Evolutionary conservation across 345 rosid species (phyloP).

Genomic region (Reutealis trisperma): DNA sequence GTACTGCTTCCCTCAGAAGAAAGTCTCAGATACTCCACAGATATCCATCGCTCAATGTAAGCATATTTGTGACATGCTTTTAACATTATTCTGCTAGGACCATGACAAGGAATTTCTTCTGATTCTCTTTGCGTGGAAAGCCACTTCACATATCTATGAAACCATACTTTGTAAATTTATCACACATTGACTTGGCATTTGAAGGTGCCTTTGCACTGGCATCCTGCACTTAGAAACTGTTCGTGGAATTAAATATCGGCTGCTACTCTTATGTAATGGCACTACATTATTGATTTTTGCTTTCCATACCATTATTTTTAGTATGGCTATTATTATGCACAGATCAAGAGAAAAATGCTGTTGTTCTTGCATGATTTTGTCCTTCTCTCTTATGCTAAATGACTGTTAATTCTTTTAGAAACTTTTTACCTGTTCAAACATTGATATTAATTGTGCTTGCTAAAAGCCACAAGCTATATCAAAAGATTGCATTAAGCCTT

Average conservation of each 20-base stretch:
- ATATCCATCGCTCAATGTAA: conserved; percentile 76
- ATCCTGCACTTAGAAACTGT: not conserved
- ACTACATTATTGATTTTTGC: not conserved
- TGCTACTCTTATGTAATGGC: not conserved
- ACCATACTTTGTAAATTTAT: not conserved
- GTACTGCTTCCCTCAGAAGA: conserved; percentile 97
- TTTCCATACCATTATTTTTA: not conserved
- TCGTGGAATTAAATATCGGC: not conserved
- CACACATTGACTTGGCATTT: not conserved
- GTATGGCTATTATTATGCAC: not conserved
- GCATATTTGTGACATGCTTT: conserved; percentile 12
- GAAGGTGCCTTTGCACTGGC: not conserved
- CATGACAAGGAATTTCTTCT: not conserved
- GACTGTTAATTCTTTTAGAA: not conserved
- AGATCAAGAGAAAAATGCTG: not conserved
- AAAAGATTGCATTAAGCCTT: too few species aligned
- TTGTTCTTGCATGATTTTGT: not conserved
- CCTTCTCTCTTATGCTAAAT: not conserved
- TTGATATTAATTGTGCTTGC: too few species aligned
- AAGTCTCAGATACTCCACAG: conserved; percentile 91
- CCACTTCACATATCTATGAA: not conserved
- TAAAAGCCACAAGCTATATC: too few species aligned
- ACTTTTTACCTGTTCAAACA: too few species aligned
- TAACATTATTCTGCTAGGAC: not conserved
- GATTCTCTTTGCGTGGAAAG: not conserved